Evolutionary conservation across 768 basidiomycete species (phyloP).

Genomic region (Ramaria rubella): DNA sequence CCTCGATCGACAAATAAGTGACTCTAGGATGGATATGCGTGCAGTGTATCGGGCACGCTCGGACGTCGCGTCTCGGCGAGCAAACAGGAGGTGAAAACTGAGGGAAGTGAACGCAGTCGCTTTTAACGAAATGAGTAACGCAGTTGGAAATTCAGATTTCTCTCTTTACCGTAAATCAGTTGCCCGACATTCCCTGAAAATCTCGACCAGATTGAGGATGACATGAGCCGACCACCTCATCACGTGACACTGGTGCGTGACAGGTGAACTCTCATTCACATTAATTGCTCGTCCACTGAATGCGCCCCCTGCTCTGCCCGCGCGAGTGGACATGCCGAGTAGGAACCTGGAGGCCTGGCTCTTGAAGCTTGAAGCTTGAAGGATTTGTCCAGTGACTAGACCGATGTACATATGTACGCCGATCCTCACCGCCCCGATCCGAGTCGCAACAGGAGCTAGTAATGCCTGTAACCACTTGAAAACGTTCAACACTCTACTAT

Average conservation of each 20-base stretch:
- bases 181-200: neutral
- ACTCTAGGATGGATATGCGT: slow-evolving; percentile 56
- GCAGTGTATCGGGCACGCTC: slow-evolving; percentile 50
- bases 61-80: slow-evolving; percentile 42
- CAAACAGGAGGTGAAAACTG: slow-evolving; percentile 57
- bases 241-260: neutral
- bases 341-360: too few relatives aligned
- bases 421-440: too few relatives aligned
- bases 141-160: neutral
- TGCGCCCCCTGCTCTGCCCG: too few relatives aligned
- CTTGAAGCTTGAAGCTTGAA: too few relatives aligned
- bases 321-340: too few relatives aligned
- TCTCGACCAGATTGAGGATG: neutral
- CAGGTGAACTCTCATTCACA: too few relatives aligned
- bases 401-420: too few relatives aligned
- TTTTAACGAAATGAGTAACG: neutral
- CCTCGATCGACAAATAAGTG: slow-evolving; percentile 47
- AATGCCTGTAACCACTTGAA: too few relatives aligned
- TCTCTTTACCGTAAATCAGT: neutral
- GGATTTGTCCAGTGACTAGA: too few relatives aligned
- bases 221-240: neutral
- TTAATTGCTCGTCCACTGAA: too few relatives aligned
- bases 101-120: slow-evolving; percentile 57
- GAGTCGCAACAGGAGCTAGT: too few relatives aligned
- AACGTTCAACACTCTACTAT: too few relatives aligned